Conservation (phyloP, 768 basidiomycete species). For the Amyloporia xantha region DNA sequence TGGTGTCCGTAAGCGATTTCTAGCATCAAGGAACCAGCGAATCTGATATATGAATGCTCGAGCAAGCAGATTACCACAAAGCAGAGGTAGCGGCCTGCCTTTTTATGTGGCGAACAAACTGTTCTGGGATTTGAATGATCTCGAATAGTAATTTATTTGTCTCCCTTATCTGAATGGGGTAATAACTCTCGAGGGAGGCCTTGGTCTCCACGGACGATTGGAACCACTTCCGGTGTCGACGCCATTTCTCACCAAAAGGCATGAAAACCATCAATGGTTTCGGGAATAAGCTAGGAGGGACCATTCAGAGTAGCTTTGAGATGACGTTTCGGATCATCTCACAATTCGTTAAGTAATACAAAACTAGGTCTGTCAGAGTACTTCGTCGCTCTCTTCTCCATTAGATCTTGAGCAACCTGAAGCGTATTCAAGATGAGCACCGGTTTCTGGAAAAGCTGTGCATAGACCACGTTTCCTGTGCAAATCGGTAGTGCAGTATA, state of each 20-base stretch:
- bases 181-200: constrained; percentile 12
- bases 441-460: constrained; percentile 14
- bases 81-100: neutral
- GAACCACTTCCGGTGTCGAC: constrained; percentile 23
- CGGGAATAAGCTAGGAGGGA: neutral
- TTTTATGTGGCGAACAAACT: constrained; percentile 19
- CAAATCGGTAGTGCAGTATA: no score
- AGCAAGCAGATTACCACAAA: no score
- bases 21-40: constrained; percentile 24
- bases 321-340: no score
- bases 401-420: constrained; percentile 27
- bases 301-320: no score
- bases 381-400: constrained; percentile 26
- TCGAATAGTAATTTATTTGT: constrained; percentile 20
- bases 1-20: constrained; percentile 28
- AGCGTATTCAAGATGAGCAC: constrained; percentile 26
- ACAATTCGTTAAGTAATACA: constrained; percentile 24
- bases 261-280: constrained; percentile 1
- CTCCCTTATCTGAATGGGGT: constrained; percentile 21
- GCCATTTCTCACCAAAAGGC: constrained; percentile 22
- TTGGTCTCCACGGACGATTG: constrained; percentile 19
- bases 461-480: constrained; percentile 16
- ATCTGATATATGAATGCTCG: no score
- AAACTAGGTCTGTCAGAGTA: constrained; percentile 28
- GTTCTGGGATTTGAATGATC: constrained; percentile 22